Percentiles rank a stretch among this genome's conserved stretches.
phyloP scores from a whole-genome alignment of 441 rosid species.

The Erodium trifolium region DNA sequence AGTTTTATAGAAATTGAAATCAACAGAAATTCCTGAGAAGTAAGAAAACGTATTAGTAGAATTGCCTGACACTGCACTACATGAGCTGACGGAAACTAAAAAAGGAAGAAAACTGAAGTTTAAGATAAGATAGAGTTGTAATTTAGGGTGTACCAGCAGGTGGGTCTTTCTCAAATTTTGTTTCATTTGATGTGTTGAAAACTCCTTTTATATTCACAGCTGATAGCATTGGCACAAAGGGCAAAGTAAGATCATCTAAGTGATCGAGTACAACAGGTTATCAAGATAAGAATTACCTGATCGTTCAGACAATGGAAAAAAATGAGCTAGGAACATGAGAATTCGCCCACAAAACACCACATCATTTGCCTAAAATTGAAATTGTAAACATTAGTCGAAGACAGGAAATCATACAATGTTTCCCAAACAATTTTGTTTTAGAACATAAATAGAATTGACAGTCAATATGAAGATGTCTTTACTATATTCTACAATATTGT shows the following conservation, averaged over 20 bases:
- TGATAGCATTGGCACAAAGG: slow-evolving; percentile 35
- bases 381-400: slow-evolving; percentile 16
- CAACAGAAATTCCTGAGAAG: slow-evolving; percentile 67
- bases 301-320: slow-evolving; percentile 90
- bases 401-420: neutral
- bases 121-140: slow-evolving; percentile 10
- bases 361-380: slow-evolving; percentile 69
- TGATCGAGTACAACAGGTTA: neutral
- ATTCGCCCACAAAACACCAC: slow-evolving; percentile 95
- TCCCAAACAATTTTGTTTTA: neutral
- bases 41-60: slow-evolving; percentile 10
- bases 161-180: slow-evolving; percentile 85
- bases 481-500: neutral
- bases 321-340: slow-evolving; percentile 92
- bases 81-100: slow-evolving; percentile 18
- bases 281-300: slow-evolving; percentile 49
- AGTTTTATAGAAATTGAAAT: slow-evolving; percentile 93
- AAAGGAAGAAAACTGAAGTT: slow-evolving; percentile 13
- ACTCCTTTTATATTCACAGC: slow-evolving; percentile 97
- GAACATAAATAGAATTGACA: neutral
- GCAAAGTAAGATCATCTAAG: slow-evolving; percentile 12
- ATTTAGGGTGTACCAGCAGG: slow-evolving; percentile 50
- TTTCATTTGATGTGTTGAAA: slow-evolving; percentile 91
- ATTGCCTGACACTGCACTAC: neutral
- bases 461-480: neutral